These are phyloP conservation scores for Angophora floribunda DNA, from an alignment of 345 rosid genomes.

Conservation along the genomic window DNA sequence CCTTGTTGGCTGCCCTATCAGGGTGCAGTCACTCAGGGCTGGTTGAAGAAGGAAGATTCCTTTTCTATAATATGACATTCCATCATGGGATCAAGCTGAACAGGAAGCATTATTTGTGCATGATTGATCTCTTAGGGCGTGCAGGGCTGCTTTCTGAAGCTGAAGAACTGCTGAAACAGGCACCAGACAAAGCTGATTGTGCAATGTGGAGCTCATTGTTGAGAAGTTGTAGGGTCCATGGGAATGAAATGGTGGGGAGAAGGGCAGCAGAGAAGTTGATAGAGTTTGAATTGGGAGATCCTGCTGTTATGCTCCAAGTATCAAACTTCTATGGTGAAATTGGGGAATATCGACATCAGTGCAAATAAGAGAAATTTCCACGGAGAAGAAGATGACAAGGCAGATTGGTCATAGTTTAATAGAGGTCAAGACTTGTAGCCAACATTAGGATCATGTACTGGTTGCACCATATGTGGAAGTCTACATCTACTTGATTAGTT, in stretches of 20 bases:
- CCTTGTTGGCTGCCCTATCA: slow-evolving; percentile 48
- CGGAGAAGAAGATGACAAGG: slow-evolving; percentile 37
- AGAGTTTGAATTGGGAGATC: slow-evolving; percentile 44
- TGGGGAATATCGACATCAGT: slow-evolving; percentile 46
- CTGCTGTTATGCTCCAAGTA: slow-evolving; percentile 46
- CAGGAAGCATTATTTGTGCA: slow-evolving; percentile 54
- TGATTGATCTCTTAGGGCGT: slow-evolving; percentile 78
- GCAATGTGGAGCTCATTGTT: slow-evolving; percentile 75
- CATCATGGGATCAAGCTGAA: slow-evolving; percentile 39
- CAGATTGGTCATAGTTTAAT: slow-evolving; percentile 60
- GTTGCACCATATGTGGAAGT: background rate
- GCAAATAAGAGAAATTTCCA: slow-evolving; percentile 40
- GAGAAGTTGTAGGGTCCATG: slow-evolving; percentile 57
- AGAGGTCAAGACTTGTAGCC: slow-evolving; percentile 8
- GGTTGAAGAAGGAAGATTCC: slow-evolving; percentile 54
- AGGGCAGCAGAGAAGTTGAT: slow-evolving; percentile 52
- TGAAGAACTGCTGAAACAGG: slow-evolving; percentile 41
- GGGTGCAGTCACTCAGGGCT: slow-evolving; percentile 77
- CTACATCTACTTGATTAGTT: slow-evolving; percentile 5
- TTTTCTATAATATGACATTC: slow-evolving; percentile 22
- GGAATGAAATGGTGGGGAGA: slow-evolving; percentile 52
- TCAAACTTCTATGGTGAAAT: slow-evolving; percentile 62
- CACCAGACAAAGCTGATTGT: slow-evolving; percentile 36
- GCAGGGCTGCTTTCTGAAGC: slow-evolving; percentile 66
- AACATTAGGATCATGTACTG: background rate